Evolutionary conservation across 1,284 basidiomycete species (phyloP).

Genomic region (Apiotrichum akiyoshidainum): DNA sequence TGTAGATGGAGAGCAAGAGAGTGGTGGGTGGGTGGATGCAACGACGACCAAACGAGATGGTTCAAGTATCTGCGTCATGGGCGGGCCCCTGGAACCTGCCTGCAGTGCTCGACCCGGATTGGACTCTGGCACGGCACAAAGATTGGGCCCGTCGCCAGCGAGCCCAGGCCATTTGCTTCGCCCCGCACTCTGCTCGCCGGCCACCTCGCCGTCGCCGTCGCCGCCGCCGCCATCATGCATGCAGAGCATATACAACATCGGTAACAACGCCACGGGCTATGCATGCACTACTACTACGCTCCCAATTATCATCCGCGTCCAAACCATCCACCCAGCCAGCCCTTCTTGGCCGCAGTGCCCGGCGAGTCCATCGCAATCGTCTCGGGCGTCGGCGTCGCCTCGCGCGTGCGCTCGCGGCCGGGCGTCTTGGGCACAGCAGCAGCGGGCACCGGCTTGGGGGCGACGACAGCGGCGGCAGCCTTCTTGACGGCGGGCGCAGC

Average conservation of each 20-base stretch:
- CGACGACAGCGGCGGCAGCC: slow-evolving; percentile 5
- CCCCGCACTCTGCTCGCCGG: too few species aligned
- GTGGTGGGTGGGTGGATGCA: not conserved
- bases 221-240: too few species aligned
- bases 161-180: too few species aligned
- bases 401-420: slow-evolving; percentile 26
- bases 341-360: slow-evolving; percentile 23
- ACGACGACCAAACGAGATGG: too few species aligned
- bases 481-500: slow-evolving; percentile 18
- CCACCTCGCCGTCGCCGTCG: too few species aligned
- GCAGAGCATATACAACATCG: too few species aligned
- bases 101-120: too few species aligned
- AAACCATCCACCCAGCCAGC: slow-evolving; percentile 51
- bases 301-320: slow-evolving; percentile 22
- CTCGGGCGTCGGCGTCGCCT: slow-evolving; percentile 30
- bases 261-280: not conserved
- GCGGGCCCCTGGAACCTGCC: too few species aligned
- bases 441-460: slow-evolving; percentile 9
- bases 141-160: too few species aligned
- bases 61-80: too few species aligned
- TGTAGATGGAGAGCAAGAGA: too few species aligned
- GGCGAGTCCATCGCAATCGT: slow-evolving; percentile 21
- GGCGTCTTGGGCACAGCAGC: not conserved
- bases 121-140: too few species aligned
- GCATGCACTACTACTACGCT: slow-evolving; percentile 3